Conservation (phyloP, 2,329 filamentous ascomycete species). For the Claviceps quebecensis region DNA sequence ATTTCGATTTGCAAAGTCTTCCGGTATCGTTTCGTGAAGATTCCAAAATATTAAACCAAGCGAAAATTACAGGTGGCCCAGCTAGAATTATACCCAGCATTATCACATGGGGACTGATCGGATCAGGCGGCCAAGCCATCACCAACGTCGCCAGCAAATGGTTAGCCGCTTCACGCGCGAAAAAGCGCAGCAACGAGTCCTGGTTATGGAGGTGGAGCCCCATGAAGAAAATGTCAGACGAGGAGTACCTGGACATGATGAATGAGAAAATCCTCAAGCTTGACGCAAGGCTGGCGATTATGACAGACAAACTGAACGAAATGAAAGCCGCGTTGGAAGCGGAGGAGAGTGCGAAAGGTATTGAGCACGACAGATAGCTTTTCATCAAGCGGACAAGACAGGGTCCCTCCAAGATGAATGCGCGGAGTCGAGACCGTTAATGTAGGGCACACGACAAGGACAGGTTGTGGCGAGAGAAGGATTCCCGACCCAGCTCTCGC, state of each 20-base stretch:
- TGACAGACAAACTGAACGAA: too few relatives aligned
- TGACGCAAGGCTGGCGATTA: conserved; percentile 24
- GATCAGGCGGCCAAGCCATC: conserved; percentile 25
- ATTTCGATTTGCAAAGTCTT: not conserved
- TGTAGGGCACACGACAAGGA: too few relatives aligned
- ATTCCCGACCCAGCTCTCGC: too few relatives aligned
- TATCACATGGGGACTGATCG: conserved; percentile 31
- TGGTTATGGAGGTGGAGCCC: conserved; percentile 55
- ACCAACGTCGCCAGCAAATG: conserved; percentile 23
- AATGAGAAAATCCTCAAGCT: conserved; percentile 56
- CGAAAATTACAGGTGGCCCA: conserved; percentile 30
- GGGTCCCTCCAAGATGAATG: too few relatives aligned
- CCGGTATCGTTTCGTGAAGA: not conserved
- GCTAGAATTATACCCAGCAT: conserved; percentile 38
- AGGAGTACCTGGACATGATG: conserved; percentile 59
- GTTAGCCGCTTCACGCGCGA: conserved; percentile 12
- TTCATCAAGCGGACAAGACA: too few relatives aligned
- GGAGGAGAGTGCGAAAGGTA: conserved; percentile 1
- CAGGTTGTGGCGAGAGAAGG: too few relatives aligned
- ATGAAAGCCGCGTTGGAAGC: conserved; percentile 32
- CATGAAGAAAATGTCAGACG: conserved; percentile 53
- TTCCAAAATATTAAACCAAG: not conserved
- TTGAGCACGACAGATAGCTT: too few relatives aligned
- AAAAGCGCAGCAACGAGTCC: conserved; percentile 24
- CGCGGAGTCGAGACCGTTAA: too few relatives aligned